These are phyloP conservation scores for Polyporus tsugae DNA, from an alignment of 1,284 basidiomycete species.

Conservation along the genomic window DNA sequence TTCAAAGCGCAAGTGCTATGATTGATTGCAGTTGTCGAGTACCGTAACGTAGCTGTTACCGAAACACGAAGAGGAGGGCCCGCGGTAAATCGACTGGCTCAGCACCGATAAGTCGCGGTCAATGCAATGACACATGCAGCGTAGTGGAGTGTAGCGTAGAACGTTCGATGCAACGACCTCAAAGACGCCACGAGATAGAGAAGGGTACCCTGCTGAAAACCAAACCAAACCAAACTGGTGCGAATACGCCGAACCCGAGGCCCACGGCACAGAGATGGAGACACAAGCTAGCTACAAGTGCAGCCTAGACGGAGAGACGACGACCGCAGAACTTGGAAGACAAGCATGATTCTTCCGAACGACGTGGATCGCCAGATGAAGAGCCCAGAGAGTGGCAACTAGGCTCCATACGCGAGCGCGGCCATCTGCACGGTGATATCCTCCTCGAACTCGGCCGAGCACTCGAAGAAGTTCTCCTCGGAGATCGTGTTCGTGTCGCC, in stretches of 20 bases:
- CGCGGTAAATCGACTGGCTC: neutral
- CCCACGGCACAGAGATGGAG: neutral
- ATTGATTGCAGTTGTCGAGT: neutral
- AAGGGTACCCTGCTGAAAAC: neutral
- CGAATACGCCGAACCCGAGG: neutral
- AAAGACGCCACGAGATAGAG: neutral
- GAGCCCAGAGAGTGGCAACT: neutral
- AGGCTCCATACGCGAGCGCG: neutral
- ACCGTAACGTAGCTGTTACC: neutral
- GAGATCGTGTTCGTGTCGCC: neutral
- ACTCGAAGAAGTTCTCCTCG: neutral
- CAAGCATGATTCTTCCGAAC: neutral
- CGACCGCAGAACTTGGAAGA: neutral
- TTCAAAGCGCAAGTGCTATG: neutral
- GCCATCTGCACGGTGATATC: neutral
- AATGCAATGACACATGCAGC: neutral
- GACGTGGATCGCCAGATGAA: neutral
- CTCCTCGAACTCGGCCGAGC: conserved; percentile 4
- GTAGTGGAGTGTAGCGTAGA: neutral
- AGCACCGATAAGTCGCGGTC: neutral
- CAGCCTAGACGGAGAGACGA: neutral
- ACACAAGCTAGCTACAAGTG: neutral
- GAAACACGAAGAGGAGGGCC: neutral
- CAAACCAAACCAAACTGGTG: neutral
- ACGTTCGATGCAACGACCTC: neutral